These are phyloP conservation scores for Ceratocystis albifundus DNA, from an alignment of 2,329 filamentous ascomycete genomes.

Conservation along the genomic window DNA sequence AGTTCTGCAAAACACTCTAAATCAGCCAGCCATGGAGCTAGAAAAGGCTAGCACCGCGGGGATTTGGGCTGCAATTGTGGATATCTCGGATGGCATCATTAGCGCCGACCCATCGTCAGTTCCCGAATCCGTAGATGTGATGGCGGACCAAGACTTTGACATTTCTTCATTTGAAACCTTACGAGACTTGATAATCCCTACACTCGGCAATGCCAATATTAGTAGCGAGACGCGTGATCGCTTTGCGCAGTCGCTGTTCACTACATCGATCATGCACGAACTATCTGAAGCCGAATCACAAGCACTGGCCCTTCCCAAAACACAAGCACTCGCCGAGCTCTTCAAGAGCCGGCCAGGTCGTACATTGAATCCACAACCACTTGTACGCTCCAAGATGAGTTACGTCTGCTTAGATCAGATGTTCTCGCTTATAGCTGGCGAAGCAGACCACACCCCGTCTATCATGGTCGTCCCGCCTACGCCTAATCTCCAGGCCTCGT, in stretches of 20 bases:
- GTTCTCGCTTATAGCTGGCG: constrained; percentile 51
- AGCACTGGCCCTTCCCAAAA: constrained; percentile 27
- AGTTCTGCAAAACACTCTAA: constrained; percentile 55
- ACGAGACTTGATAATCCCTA: constrained; percentile 59
- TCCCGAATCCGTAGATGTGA: constrained; percentile 32
- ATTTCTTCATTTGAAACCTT: constrained; percentile 60
- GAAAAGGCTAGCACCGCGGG: constrained; percentile 36
- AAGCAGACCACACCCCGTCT: constrained; percentile 33
- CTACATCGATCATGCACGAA: constrained; percentile 67
- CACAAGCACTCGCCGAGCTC: constrained; percentile 35
- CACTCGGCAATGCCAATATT: constrained; percentile 55
- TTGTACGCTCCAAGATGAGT: constrained; percentile 57
- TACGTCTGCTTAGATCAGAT: constrained; percentile 75
- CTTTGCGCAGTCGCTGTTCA: constrained; percentile 68
- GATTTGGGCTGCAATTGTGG: constrained; percentile 61
- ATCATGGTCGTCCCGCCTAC: constrained; percentile 37
- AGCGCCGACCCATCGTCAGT: constrained; percentile 42
- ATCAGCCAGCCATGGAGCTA: constrained; percentile 37
- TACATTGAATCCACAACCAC: constrained; percentile 56
- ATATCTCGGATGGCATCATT: constrained; percentile 57
- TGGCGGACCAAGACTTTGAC: constrained; percentile 68
- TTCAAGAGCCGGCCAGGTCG: constrained; percentile 57
- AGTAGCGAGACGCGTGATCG: constrained; percentile 54
- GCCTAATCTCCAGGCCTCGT: constrained; percentile 29
- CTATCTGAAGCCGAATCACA: constrained; percentile 37